phyloP scores from a whole-genome alignment of 306 rosid species.

The Notholithocarpus densiflorus region DNA sequence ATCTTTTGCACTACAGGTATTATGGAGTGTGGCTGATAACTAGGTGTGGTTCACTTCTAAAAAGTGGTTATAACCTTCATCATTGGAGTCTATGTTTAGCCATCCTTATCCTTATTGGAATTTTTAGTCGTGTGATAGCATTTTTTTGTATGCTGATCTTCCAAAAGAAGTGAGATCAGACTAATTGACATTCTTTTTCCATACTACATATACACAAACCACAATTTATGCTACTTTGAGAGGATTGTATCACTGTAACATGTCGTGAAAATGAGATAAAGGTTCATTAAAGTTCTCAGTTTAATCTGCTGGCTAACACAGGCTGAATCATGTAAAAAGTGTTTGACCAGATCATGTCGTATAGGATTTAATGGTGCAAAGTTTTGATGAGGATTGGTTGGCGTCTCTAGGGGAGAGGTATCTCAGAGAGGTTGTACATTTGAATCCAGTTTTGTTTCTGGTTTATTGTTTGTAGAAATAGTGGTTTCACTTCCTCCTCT shows the following conservation, averaged over 20 bases:
- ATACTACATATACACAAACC: too few relatives aligned
- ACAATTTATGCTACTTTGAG: too few relatives aligned
- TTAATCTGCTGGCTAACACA: constrained; percentile 4
- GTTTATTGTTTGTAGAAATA: too few relatives aligned
- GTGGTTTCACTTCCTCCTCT: too few relatives aligned
- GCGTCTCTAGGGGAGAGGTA: too few relatives aligned
- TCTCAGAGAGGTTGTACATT: too few relatives aligned
- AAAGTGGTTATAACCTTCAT: constrained; percentile 71
- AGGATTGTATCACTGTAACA: too few relatives aligned
- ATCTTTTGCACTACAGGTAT: constrained; percentile 45
- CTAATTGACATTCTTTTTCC: too few relatives aligned
- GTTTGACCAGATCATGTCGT: background rate
- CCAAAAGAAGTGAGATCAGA: constrained; percentile 54
- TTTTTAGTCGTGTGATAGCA: constrained; percentile 52
- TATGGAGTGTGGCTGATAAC: constrained; percentile 94
- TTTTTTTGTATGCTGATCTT: constrained; percentile 66
- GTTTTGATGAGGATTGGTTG: background rate
- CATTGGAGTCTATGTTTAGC: constrained; percentile 70
- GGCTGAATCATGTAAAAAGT: constrained; percentile 1
- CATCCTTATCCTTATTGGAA: constrained; percentile 60
- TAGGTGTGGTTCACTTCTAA: constrained; percentile 64
- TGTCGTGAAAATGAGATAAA: too few relatives aligned
- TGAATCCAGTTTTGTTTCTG: too few relatives aligned
- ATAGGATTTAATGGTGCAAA: background rate
- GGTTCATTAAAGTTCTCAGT: too few relatives aligned